These are phyloP conservation scores for Emmonsiellopsis sp. DNA, from an alignment of 2,329 filamentous ascomycete species.

Conservation along the genomic window DNA sequence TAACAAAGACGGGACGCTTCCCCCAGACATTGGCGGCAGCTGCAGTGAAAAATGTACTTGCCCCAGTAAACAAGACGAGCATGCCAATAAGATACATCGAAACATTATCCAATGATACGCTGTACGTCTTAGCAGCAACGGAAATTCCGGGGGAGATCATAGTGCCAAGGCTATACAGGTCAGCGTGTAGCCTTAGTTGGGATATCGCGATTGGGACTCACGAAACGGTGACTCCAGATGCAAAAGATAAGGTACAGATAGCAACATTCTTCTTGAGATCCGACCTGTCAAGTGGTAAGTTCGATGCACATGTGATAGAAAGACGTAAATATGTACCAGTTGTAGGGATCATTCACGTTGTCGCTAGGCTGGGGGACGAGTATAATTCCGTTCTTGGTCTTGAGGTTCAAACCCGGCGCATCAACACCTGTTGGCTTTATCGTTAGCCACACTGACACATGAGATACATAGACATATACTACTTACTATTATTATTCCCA, in stretches of 20 bases:
- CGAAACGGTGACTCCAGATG: slow-evolving; percentile 20
- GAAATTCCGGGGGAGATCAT: slow-evolving; percentile 33
- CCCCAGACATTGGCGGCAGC: slow-evolving; percentile 29
- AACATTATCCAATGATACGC: slow-evolving; percentile 29
- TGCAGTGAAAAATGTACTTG: slow-evolving; percentile 34
- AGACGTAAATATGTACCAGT: slow-evolving; percentile 17
- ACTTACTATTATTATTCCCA: background rate
- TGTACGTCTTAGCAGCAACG: slow-evolving; percentile 26
- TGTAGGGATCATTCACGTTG: slow-evolving; percentile 16
- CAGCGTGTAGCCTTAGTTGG: background rate
- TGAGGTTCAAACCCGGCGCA: slow-evolving; percentile 17
- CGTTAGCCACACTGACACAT: background rate
- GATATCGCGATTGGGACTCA: slow-evolving; percentile 6
- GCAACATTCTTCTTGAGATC: slow-evolving; percentile 17
- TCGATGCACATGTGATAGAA: background rate
- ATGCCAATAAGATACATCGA: slow-evolving; percentile 26
- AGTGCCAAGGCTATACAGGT: slow-evolving; percentile 26
- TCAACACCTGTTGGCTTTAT: background rate
- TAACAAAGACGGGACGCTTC: slow-evolving; percentile 29
- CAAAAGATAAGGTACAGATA: slow-evolving; percentile 17
- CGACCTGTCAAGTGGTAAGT: slow-evolving; percentile 11
- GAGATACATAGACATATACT: background rate
- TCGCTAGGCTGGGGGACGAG: slow-evolving; percentile 13
- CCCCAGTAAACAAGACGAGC: slow-evolving; percentile 32
- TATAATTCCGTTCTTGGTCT: slow-evolving; percentile 21